These are phyloP conservation scores for Phytophthora litchii DNA, from an alignment of 352 stramenopile species.

Conservation along the genomic window DNA sequence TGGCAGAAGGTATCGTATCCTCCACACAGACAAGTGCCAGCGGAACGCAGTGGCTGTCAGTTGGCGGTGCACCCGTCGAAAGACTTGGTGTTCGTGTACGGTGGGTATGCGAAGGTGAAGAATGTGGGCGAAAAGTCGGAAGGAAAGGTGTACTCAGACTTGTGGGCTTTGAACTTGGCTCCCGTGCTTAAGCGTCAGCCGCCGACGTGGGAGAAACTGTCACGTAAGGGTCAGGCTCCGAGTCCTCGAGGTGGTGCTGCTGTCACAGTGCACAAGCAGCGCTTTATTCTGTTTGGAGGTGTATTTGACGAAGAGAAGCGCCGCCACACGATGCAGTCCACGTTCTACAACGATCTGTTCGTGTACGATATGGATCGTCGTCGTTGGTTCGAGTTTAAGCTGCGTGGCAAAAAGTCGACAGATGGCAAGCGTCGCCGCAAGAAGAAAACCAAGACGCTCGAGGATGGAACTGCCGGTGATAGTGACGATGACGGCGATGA, in stretches of 20 bases:
- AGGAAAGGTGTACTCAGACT: constrained; percentile 95
- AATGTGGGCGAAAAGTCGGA: constrained; percentile 91
- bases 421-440: constrained; percentile 67
- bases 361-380: constrained; percentile 96
- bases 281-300: constrained; percentile 96
- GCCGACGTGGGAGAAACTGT: constrained; percentile 95
- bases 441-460: constrained; percentile 56
- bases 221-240: constrained; percentile 87
- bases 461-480: constrained; percentile 46
- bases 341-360: constrained; percentile 98
- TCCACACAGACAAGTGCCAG: constrained; percentile 63
- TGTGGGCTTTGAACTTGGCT: constrained; percentile 95
- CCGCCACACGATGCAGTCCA: constrained; percentile 81
- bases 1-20: constrained; percentile 86
- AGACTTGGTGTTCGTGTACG: constrained; percentile 94
- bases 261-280: constrained; percentile 93
- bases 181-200: constrained; percentile 88
- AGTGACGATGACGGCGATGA: constrained; percentile 32
- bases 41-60: constrained; percentile 83
- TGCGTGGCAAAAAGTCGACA: constrained; percentile 86
- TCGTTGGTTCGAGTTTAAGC: constrained; percentile 94
- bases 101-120: constrained; percentile 96
- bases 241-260: constrained; percentile 79
- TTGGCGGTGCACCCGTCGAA: constrained; percentile 84
- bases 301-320: constrained; percentile 93